Evolutionary conservation across 2,329 filamentous ascomycete genomes (phyloP).

Genomic region (Periconia sp.): DNA sequence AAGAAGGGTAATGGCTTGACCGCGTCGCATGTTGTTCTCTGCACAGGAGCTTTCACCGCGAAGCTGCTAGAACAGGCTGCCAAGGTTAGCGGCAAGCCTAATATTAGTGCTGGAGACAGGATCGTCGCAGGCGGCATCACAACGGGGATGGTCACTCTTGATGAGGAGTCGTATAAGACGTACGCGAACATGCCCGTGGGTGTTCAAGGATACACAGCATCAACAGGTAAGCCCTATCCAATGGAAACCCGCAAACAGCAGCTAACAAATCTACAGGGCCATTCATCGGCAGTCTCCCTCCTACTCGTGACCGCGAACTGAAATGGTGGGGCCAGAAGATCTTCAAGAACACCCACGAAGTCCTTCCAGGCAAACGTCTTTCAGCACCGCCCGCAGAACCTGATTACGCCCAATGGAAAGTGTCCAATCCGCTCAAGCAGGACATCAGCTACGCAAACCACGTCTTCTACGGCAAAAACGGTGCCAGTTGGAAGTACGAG

Average conservation of each 20-base stretch:
- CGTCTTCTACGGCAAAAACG: slow-evolving; percentile 65
- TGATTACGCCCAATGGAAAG: slow-evolving; percentile 70
- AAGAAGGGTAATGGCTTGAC: slow-evolving; percentile 39
- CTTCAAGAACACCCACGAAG: slow-evolving; percentile 41
- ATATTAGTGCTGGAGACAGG: slow-evolving; percentile 60
- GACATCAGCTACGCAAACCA: slow-evolving; percentile 64
- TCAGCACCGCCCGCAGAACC: slow-evolving; percentile 62
- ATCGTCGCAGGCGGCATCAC: slow-evolving; percentile 64
- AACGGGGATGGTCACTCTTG: slow-evolving; percentile 55
- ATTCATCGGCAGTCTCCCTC: slow-evolving; percentile 40
- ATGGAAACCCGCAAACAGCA: not conserved
- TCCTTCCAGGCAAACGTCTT: slow-evolving; percentile 58
- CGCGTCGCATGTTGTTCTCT: slow-evolving; percentile 41
- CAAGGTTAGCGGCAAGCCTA: slow-evolving; percentile 50
- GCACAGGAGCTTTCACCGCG: slow-evolving; percentile 51
- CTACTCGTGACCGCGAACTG: slow-evolving; percentile 40
- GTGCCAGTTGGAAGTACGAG: slow-evolving; percentile 63
- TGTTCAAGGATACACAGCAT: slow-evolving; percentile 37
- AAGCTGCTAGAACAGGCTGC: slow-evolving; percentile 57
- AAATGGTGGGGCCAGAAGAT: slow-evolving; percentile 45
- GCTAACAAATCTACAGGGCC: slow-evolving; percentile 18
- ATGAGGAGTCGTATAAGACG: slow-evolving; percentile 31
- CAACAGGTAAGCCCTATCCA: slow-evolving; percentile 16
- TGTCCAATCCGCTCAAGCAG: slow-evolving; percentile 60
- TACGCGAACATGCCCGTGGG: slow-evolving; percentile 44